Conservation (phyloP, 2,329 filamentous ascomycete genomes). For the Fusarium buharicum region DNA sequence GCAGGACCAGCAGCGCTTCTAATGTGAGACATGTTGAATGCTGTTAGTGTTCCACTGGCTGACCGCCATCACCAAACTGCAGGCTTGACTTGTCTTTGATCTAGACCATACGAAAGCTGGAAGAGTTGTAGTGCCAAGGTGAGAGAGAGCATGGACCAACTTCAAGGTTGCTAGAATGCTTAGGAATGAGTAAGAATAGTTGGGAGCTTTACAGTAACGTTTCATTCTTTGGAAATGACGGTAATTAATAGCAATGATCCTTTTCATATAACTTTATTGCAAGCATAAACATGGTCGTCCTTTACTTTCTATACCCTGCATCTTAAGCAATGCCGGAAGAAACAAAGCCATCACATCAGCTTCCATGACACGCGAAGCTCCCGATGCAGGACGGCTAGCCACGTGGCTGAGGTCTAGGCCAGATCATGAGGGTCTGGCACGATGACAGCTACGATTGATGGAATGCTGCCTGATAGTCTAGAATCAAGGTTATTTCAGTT, state of each 20-base stretch:
- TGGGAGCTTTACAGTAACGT: background rate
- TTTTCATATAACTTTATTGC: too few species aligned
- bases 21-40: conserved; percentile 16
- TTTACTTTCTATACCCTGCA: conserved; percentile 2
- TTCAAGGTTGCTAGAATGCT: background rate
- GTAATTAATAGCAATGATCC: background rate
- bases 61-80: conserved; percentile 21
- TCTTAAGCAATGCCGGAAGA: background rate
- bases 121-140: background rate
- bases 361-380: conserved; percentile 1
- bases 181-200: background rate
- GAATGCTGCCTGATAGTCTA: too few species aligned
- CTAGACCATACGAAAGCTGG: background rate
- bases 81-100: conserved; percentile 7
- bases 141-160: background rate
- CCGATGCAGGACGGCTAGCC: conserved; percentile 13
- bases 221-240: conserved; percentile 1
- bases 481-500: too few species aligned
- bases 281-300: conserved; percentile 1
- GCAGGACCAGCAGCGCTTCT: conserved; percentile 14
- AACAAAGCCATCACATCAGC: background rate
- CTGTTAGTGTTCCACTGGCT: conserved; percentile 20
- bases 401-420: conserved; percentile 20
- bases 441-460: too few species aligned
- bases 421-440: background rate